Conservation (phyloP, 1,284 basidiomycete species). For the Ganoderma boninense region DNA sequence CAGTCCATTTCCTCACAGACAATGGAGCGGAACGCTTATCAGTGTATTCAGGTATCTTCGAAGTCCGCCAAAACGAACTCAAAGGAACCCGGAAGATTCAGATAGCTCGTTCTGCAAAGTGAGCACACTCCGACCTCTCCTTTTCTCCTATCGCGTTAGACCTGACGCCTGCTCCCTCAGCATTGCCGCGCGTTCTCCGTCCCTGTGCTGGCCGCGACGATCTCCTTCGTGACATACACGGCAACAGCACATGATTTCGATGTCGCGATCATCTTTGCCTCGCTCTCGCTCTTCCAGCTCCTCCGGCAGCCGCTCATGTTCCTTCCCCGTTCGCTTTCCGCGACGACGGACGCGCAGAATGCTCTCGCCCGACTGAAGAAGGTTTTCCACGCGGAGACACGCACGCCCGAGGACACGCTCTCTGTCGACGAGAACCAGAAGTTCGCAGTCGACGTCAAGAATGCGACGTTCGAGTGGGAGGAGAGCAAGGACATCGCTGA, state of each 20-base stretch:
- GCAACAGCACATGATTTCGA: conserved; percentile 62
- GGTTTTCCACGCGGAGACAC: conserved; percentile 69
- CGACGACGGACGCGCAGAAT: conserved; percentile 71
- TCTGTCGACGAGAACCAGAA: conserved; percentile 54
- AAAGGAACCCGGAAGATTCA: conserved; percentile 64
- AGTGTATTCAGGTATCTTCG: conserved; percentile 54
- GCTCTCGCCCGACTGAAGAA: conserved; percentile 61
- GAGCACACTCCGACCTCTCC: conserved; percentile 28
- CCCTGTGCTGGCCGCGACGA: conserved; percentile 76
- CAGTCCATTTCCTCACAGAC: conserved; percentile 28
- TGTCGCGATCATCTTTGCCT: conserved; percentile 73
- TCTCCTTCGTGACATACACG: conserved; percentile 80
- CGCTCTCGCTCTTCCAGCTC: conserved; percentile 74
- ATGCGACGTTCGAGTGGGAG: conserved; percentile 77
- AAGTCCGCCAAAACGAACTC: conserved; percentile 63
- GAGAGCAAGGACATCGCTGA: conserved; percentile 39
- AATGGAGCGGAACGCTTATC: neutral
- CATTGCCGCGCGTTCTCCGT: conserved; percentile 61
- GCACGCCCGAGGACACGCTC: conserved; percentile 49
- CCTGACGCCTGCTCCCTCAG: conserved; percentile 40
- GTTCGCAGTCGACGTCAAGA: conserved; percentile 57
- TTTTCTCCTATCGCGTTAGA: conserved; percentile 2
- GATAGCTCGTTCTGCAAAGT: conserved; percentile 71
- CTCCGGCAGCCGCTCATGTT: conserved; percentile 77
- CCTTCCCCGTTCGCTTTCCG: conserved; percentile 69